A percentile compares a stretch with the other conserved stretches of the same genome.
Evolutionary conservation across 805 yeast species (phyloP).

Genomic region (Candida tammaniensis): DNA sequence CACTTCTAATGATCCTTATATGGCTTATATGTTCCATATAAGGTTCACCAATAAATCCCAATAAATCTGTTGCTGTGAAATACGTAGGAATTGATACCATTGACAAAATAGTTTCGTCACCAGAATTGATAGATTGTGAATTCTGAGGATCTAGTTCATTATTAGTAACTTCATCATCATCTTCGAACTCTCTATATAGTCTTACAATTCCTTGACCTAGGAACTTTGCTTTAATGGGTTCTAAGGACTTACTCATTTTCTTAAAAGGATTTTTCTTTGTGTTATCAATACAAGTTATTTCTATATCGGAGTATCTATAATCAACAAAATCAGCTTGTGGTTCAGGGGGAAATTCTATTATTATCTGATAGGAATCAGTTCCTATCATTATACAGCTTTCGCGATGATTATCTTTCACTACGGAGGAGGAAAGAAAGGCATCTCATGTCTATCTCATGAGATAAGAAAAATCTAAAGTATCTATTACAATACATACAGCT

Average conservation of each 20-base stretch:
- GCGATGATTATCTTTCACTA: no score
- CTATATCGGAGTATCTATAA: conserved; percentile 30
- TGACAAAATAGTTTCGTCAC: conserved; percentile 68
- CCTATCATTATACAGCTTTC: conserved; percentile 30
- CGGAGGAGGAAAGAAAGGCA: no score
- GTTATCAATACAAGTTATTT: conserved; percentile 26
- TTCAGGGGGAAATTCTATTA: conserved; percentile 21
- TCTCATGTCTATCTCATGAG: no score
- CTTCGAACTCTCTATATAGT: conserved; percentile 55
- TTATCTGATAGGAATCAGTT: conserved; percentile 38
- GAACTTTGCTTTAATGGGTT: conserved; percentile 58
- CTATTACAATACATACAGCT: no score
- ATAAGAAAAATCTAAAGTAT: no score
- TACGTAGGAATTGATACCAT: conserved; percentile 86
- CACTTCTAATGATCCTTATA: conserved; percentile 67
- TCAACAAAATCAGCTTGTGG: conserved; percentile 20
- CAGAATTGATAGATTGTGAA: conserved; percentile 21
- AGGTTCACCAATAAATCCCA: conserved; percentile 75
- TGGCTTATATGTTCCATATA: conserved; percentile 59
- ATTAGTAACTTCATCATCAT: conserved; percentile 13
- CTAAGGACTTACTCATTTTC: conserved; percentile 25
- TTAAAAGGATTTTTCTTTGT: conserved; percentile 14
- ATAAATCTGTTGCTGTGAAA: conserved; percentile 77
- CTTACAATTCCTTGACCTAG: conserved; percentile 75
- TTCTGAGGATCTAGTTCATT: background rate